phyloP scores from a whole-genome alignment of 345 rosid species.

The Firmiana major region DNA sequence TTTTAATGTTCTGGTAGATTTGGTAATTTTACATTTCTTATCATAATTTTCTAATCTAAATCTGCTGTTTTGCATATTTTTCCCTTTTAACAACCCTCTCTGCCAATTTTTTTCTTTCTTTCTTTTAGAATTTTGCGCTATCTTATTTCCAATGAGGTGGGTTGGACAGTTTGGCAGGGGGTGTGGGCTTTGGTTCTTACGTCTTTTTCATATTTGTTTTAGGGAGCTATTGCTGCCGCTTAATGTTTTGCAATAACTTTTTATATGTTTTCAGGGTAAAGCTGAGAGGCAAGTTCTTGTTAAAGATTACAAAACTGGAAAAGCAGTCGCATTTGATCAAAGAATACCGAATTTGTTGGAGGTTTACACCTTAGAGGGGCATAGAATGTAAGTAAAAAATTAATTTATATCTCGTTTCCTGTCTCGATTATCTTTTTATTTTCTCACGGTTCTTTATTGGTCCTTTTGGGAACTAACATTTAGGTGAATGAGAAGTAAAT shows the following conservation, averaged over 20 bases:
- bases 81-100: background rate
- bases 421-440: background rate
- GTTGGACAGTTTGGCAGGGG: background rate
- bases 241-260: constrained; percentile 7
- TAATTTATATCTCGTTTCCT: constrained; percentile 7
- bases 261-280: constrained; percentile 43
- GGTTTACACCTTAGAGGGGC: constrained; percentile 83
- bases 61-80: background rate
- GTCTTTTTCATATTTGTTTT: background rate
- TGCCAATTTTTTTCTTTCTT: background rate
- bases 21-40: constrained; percentile 43
- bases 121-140: background rate
- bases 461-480: background rate
- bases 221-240: background rate
- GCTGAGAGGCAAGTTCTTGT: constrained; percentile 95
- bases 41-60: background rate
- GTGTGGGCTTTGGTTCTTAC: background rate
- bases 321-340: constrained; percentile 77
- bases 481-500: background rate
- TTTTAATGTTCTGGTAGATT: constrained; percentile 83
- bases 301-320: constrained; percentile 74
- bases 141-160: background rate
- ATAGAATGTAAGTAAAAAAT: constrained; percentile 57
- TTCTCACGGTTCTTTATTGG: background rate
- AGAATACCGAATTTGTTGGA: constrained; percentile 71